phyloP scores from a whole-genome alignment of 2,329 filamentous ascomycete species.

The Ophiocordyceps polyrhachis-furcata region DNA sequence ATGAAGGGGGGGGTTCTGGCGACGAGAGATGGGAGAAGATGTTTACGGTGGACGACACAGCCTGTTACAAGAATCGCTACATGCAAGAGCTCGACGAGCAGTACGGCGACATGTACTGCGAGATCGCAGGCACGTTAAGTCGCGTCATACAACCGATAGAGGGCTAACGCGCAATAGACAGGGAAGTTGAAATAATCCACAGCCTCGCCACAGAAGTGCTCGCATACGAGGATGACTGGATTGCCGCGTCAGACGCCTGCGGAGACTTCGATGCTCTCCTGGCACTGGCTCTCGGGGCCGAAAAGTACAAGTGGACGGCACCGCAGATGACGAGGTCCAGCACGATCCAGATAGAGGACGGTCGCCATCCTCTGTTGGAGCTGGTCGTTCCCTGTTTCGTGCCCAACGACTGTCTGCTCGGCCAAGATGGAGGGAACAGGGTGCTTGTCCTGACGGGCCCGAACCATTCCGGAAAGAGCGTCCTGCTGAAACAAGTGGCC shows the following conservation, averaged over 20 bases:
- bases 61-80: slow-evolving; percentile 72
- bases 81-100: slow-evolving; percentile 68
- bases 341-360: slow-evolving; percentile 53
- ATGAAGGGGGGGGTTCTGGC: slow-evolving; percentile 37
- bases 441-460: slow-evolving; percentile 76
- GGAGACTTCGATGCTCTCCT: slow-evolving; percentile 77
- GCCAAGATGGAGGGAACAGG: slow-evolving; percentile 39
- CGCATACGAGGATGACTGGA: slow-evolving; percentile 45
- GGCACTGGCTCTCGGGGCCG: slow-evolving; percentile 61
- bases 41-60: slow-evolving; percentile 51
- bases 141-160: too few species aligned
- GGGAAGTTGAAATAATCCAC: slow-evolving; percentile 78
- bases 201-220: slow-evolving; percentile 53
- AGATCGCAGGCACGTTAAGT: slow-evolving; percentile 52
- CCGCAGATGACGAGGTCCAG: slow-evolving; percentile 56
- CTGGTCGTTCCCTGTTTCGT: slow-evolving; percentile 64
- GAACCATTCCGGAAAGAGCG: slow-evolving; percentile 92
- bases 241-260: slow-evolving; percentile 55
- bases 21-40: slow-evolving; percentile 56
- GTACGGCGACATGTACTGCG: slow-evolving; percentile 69
- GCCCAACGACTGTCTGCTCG: slow-evolving; percentile 57
- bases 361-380: slow-evolving; percentile 77
- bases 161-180: slow-evolving; percentile 32
- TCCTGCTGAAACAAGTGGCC: slow-evolving; percentile 86
- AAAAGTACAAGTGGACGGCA: slow-evolving; percentile 48